Base-by-base conservation (phyloP, 148 eudicot genomes). In the Silene conica region DNA sequence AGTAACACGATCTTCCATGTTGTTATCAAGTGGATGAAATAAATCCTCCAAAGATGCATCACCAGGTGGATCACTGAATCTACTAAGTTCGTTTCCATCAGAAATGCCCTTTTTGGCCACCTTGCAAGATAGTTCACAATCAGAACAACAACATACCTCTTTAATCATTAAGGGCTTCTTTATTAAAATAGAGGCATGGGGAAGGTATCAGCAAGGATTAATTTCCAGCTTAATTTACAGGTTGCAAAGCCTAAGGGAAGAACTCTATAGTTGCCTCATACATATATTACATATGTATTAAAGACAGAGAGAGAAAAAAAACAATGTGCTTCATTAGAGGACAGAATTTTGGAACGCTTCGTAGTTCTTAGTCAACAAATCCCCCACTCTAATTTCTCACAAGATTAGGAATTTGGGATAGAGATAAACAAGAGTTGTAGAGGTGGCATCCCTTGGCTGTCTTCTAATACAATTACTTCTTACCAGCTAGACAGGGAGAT, bases 21-120 rank as follows among this genome's bases (percentile, higher is more conserved):
- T 85, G 61, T 80, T 94, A 76, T 88, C 91, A 54, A 88, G 77
- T 7, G 97, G 92, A 71, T 84, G 96, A 82, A 94, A 92, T 71
- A 94, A 83, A 77, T 94, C 97, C 77, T 94, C 98, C 84, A 90
- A 83, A 56, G 88, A 94, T 74, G 98, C 96, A 87, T 94, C 98
- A 38, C 90, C 91, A 46, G 96, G 98, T 52, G 92, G 83, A 80
- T 94, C 97, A 84, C 97, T 94, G 77, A 92, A 94, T 84, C 85
- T 89, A 83, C 88, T 88, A 14, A 94, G 85, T 80, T 87, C 96
- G 72, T 87, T 86, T 56, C 78, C 92, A 38, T 77, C 83, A 31
- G 82, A 74, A 50, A 77, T 50, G 55, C 71, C 67, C 63, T 85
- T 78, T 81, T 89, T 88, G 8, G 79, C 82, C 73, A 58, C 88